Percentiles rank a stretch among this genome's conserved stretches.
phyloP scores from a whole-genome alignment of 202 grass and related monocot genomes.

The Setaria viridis region DNA sequence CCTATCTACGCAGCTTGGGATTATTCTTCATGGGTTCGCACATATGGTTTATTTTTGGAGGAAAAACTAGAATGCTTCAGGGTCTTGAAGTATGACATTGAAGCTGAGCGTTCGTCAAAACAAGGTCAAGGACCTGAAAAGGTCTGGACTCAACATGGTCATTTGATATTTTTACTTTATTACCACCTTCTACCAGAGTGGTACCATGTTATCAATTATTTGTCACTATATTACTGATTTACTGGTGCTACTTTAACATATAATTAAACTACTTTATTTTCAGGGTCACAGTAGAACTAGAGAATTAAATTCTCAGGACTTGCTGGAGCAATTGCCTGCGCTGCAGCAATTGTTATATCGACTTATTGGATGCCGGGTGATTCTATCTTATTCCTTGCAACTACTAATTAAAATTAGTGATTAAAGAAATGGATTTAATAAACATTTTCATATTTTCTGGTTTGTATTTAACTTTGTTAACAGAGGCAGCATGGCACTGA shows the following conservation, averaged over 20 bases:
- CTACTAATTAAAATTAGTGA: conserved; percentile 13
- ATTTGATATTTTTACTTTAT: conserved; percentile 33
- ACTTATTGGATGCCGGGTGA: conserved; percentile 91
- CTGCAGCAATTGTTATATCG: conserved; percentile 93
- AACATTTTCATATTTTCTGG: background rate
- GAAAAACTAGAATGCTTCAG: conserved; percentile 97
- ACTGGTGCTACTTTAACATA: conserved; percentile 5
- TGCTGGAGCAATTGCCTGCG: conserved; percentile 86
- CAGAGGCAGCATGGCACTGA: conserved; percentile 12
- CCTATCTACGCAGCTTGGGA: conserved; percentile 74
- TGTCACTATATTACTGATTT: background rate
- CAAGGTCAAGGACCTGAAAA: conserved; percentile 82
- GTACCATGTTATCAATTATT: background rate
- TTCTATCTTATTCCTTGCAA: conserved; percentile 41
- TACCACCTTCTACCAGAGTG: background rate
- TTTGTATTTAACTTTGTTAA: conserved; percentile 32
- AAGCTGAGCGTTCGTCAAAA: conserved; percentile 80
- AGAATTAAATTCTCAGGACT: conserved; percentile 75
- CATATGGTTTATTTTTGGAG: conserved; percentile 89
- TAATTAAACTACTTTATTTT: conserved; percentile 15
- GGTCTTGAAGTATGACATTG: conserved; percentile 90
- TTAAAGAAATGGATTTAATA: background rate
- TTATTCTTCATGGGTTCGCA: conserved; percentile 92
- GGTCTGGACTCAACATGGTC: conserved; percentile 49
- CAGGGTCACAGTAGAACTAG: conserved; percentile 89